A percentile compares a stretch with the other conserved stretches of the same genome.
Evolutionary conservation across 108 stramenopile genomes (phyloP).

Genomic region (Fragilaria crotonensis): DNA sequence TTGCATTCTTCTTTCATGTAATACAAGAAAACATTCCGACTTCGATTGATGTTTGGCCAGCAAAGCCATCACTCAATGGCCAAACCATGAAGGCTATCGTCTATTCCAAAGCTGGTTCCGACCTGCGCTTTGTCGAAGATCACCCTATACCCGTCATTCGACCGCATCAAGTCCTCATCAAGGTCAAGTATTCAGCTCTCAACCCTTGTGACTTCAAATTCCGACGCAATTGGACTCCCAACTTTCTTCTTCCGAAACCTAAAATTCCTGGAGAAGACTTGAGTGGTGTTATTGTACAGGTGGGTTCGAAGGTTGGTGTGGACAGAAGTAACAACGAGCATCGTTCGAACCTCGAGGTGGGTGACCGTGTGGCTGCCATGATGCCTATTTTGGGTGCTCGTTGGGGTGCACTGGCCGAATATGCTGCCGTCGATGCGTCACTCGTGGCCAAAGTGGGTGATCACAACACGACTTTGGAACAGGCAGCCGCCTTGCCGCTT

Average conservation of each 20-base stretch:
- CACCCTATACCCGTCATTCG: constrained; percentile 12
- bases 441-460: background rate
- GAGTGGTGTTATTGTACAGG: constrained; percentile 17
- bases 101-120: background rate
- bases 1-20: background rate
- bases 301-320: constrained; percentile 3
- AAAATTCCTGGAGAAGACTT: constrained; percentile 29
- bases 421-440: constrained; percentile 14
- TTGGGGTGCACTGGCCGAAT: constrained; percentile 27
- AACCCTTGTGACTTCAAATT: constrained; percentile 32
- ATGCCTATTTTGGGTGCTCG: constrained; percentile 13
- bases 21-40: background rate
- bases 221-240: constrained; percentile 12
- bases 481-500: constrained; percentile 26
- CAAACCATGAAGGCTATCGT: background rate
- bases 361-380: constrained; percentile 32
- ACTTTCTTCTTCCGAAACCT: constrained; percentile 20
- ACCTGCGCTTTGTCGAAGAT: constrained; percentile 3
- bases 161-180: constrained; percentile 14
- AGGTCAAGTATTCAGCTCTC: constrained; percentile 24
- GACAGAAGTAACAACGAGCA: too few species aligned
- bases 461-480: background rate
- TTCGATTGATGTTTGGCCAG: background rate
- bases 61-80: background rate
- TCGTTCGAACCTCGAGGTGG: constrained; percentile 13